Conservation (phyloP, 1,284 basidiomycete species). For the Sanguinoderma infundibulare region DNA sequence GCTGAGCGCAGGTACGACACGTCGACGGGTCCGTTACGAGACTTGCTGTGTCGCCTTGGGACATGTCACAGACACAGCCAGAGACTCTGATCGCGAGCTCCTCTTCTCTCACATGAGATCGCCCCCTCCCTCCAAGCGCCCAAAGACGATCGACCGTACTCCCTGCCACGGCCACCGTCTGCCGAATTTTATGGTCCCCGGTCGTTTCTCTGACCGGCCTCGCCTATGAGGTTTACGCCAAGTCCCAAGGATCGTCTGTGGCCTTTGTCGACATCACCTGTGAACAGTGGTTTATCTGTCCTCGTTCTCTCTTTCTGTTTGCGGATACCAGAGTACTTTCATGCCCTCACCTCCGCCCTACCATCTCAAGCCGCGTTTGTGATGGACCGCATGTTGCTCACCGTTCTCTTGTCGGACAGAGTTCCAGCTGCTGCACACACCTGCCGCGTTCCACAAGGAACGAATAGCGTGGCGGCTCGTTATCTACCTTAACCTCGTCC, state of each 20-base stretch:
- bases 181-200: neutral
- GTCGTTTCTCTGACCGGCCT: neutral
- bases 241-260: neutral
- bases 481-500: constrained; percentile 83
- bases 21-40: neutral
- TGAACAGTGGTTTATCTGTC: no score
- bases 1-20: constrained; percentile 15
- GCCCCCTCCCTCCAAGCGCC: constrained; percentile 2
- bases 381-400: constrained; percentile 3
- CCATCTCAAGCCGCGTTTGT: constrained; percentile 6
- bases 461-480: constrained; percentile 83
- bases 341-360: constrained; percentile 9
- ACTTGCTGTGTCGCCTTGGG: constrained; percentile 7
- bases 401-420: constrained; percentile 47
- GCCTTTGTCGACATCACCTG: no score
- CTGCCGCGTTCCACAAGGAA: constrained; percentile 74
- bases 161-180: neutral
- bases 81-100: constrained; percentile 14
- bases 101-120: constrained; percentile 8
- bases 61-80: constrained; percentile 18
- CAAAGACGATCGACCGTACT: neutral
- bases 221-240: neutral
- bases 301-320: constrained; percentile 3
- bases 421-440: constrained; percentile 79
- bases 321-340: neutral